Percentiles rank a stretch among this genome's conserved stretches.
Conservation (phyloP, 2,329 filamentous ascomycete species). For the Colletotrichum gigasporum region DNA sequence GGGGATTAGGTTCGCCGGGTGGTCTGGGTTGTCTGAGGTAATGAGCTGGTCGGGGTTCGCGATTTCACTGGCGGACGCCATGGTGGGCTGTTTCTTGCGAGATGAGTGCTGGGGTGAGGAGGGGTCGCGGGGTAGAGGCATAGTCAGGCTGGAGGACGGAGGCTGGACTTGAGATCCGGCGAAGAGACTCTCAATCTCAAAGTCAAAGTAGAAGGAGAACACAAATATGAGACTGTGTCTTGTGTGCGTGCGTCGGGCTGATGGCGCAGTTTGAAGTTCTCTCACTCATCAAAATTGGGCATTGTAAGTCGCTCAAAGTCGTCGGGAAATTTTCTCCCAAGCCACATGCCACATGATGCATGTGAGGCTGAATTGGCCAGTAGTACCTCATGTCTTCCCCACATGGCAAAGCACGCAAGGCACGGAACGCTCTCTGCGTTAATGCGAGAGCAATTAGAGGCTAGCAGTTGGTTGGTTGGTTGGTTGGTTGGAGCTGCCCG, state of each 20-base stretch:
- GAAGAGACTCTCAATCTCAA: background rate
- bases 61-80: constrained; percentile 17
- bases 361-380: constrained; percentile 28
- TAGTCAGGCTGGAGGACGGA: background rate
- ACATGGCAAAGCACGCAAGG: constrained; percentile 30
- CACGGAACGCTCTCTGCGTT: background rate
- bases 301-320: constrained; percentile 10
- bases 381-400: constrained; percentile 14
- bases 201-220: background rate
- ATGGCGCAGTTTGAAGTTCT: background rate
- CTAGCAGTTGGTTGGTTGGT: background rate
- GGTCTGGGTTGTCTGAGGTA: constrained; percentile 74
- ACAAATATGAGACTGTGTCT: background rate
- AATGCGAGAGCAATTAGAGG: background rate
- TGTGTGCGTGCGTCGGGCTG: background rate
- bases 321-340: constrained; percentile 18
- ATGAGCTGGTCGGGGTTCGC: constrained; percentile 61
- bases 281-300: background rate
- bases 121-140: constrained; percentile 14
- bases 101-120: background rate
- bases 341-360: constrained; percentile 23
- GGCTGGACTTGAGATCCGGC: background rate
- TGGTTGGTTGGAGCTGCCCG: too few species aligned
- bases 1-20: constrained; percentile 95
- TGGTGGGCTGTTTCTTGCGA: constrained; percentile 9